Evolutionary conservation across 192 early-diverging fungal genomes (phyloP).

Genomic region (Backusella tuberculispora): DNA sequence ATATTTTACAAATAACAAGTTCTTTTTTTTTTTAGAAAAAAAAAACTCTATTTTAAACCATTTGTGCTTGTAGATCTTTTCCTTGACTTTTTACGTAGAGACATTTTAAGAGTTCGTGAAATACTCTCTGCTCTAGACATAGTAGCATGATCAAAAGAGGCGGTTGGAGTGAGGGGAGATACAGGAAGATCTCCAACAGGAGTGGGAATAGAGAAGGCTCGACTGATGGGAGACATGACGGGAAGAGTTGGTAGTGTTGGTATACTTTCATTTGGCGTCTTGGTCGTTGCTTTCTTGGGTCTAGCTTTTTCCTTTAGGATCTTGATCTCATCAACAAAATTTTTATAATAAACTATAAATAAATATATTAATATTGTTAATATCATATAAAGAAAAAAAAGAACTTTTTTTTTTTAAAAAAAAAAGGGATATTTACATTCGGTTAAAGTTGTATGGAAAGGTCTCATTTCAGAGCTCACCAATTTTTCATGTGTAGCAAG

Average conservation of each 20-base stretch:
- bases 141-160: constrained; percentile 20
- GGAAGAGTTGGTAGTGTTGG: not conserved
- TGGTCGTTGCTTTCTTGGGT: not conserved
- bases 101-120: constrained; percentile 40
- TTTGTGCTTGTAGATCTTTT: constrained; percentile 19
- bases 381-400: not conserved
- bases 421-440: constrained; percentile 45
- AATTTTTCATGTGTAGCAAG: constrained; percentile 63
- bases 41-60: constrained; percentile 7
- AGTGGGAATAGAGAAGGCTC: constrained; percentile 41
- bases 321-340: constrained; percentile 67
- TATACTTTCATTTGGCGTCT: not conserved
- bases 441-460: constrained; percentile 66
- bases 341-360: constrained; percentile 61
- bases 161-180: not conserved
- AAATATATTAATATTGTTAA: not conserved
- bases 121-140: constrained; percentile 37
- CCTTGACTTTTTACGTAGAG: constrained; percentile 35
- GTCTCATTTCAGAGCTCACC: constrained; percentile 68
- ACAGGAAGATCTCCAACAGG: constrained; percentile 7
- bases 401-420: too few species aligned
- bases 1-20: constrained; percentile 12
- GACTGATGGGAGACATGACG: constrained; percentile 36
- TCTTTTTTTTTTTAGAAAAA: too few species aligned
- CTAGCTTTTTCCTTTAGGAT: constrained; percentile 29